These are phyloP conservation scores for Chalciporus pseudorubinellus DNA, from an alignment of 768 basidiomycete genomes.

Conservation along the genomic window DNA sequence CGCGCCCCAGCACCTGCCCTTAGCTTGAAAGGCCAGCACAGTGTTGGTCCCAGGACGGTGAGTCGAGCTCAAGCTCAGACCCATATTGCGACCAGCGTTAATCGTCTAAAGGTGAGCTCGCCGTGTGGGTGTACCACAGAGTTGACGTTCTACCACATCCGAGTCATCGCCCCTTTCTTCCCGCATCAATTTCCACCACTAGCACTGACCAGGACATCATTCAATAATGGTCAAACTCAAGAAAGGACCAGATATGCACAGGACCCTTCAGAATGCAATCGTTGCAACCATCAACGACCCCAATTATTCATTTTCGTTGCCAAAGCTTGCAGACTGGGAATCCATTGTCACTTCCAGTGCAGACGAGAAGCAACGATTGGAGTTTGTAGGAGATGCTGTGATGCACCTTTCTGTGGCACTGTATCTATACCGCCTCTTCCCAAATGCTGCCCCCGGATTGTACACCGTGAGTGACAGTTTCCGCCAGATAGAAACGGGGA, in stretches of 20 bases:
- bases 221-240: conserved; percentile 20
- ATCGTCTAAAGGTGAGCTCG: neutral
- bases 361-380: conserved; percentile 40
- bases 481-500: neutral
- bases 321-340: conserved; percentile 30
- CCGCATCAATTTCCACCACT: neutral
- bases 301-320: conserved; percentile 25
- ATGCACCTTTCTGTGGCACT: conserved; percentile 43
- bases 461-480: conserved; percentile 33
- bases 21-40: neutral
- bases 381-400: conserved; percentile 48
- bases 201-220: neutral
- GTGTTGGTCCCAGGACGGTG: neutral
- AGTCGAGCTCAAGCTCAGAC: neutral
- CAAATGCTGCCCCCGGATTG: conserved; percentile 32
- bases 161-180: neutral
- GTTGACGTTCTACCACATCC: neutral
- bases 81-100: neutral
- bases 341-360: conserved; percentile 24
- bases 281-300: conserved; percentile 30
- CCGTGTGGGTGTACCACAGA: neutral
- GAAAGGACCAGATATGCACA: conserved; percentile 13
- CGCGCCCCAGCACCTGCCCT: no score
- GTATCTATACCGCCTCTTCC: conserved; percentile 35
- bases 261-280: conserved; percentile 21